Conservation (phyloP, 441 rosid species). For the Bruguiera hainesii region DNA sequence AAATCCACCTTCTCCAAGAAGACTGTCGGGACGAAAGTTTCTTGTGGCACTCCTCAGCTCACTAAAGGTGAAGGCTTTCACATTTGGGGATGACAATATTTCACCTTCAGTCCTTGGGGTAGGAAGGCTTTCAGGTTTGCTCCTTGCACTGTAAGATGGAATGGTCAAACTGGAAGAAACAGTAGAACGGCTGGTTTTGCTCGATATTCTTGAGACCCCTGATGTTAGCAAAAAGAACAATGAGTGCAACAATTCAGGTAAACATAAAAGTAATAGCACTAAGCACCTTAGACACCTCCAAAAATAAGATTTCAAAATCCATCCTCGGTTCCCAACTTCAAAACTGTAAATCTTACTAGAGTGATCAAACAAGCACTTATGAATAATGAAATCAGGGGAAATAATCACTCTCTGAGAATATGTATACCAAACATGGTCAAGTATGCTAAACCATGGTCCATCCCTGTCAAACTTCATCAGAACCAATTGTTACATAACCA, state of each 20-base stretch:
- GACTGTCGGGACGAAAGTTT: slow-evolving; percentile 81
- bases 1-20: slow-evolving; percentile 93
- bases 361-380: not conserved
- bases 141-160: slow-evolving; percentile 45
- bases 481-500: no score
- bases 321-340: not conserved
- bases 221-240: slow-evolving; percentile 26
- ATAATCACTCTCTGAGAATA: no score
- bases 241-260: slow-evolving; percentile 9
- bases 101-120: slow-evolving; percentile 80
- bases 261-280: not conserved
- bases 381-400: no score
- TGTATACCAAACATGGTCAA: no score
- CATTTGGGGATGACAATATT: slow-evolving; percentile 70
- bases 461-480: no score
- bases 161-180: slow-evolving; percentile 54
- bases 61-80: slow-evolving; percentile 55
- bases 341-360: not conserved
- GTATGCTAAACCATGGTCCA: no score
- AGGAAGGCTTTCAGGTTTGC: slow-evolving; percentile 50
- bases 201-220: slow-evolving; percentile 53
- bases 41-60: slow-evolving; percentile 75
- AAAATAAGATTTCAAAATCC: not conserved
- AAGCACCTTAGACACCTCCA: no score
- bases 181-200: slow-evolving; percentile 49